phyloP scores from a whole-genome alignment of 1,284 basidiomycete species.

The Pseudozyma sp. region DNA sequence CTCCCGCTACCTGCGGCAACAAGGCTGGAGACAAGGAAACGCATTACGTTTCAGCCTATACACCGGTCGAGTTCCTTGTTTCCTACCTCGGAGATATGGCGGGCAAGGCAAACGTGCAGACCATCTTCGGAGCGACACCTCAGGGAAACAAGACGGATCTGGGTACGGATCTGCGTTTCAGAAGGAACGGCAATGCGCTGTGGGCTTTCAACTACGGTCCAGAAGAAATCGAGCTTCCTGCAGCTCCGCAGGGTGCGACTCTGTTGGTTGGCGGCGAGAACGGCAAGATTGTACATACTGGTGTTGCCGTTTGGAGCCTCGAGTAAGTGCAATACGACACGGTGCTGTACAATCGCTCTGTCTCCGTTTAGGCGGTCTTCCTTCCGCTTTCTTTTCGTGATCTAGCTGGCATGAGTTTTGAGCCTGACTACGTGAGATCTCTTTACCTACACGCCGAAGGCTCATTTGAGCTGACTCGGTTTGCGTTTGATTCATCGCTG shows the following conservation, averaged over 20 bases:
- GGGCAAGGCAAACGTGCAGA: constrained; percentile 29
- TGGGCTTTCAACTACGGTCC: constrained; percentile 56
- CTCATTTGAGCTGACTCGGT: no score
- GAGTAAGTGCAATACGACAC: constrained; percentile 4
- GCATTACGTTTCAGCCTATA: constrained; percentile 51
- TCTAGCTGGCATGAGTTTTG: no score
- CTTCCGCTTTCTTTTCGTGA: no score
- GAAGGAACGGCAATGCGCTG: constrained; percentile 42
- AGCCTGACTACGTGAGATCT: no score
- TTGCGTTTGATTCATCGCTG: no score
- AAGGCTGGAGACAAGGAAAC: constrained; percentile 33
- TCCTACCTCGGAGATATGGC: constrained; percentile 37
- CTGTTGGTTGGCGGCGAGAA: constrained; percentile 30
- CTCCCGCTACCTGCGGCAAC: constrained; percentile 43
- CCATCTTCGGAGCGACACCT: constrained; percentile 22
- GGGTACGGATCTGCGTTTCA: constrained; percentile 40
- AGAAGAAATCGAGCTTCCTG: constrained; percentile 31
- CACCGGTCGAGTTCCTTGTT: constrained; percentile 39
- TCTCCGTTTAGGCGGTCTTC: no score
- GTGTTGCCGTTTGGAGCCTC: constrained; percentile 40
- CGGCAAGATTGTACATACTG: constrained; percentile 33
- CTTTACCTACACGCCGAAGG: no score
- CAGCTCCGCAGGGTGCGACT: constrained; percentile 28
- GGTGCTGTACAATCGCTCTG: no score
- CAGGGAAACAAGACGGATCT: constrained; percentile 26